These are phyloP conservation scores for Mollisiaceae sp. DNA, from an alignment of 2,329 filamentous ascomycete species.

Conservation along the genomic window DNA sequence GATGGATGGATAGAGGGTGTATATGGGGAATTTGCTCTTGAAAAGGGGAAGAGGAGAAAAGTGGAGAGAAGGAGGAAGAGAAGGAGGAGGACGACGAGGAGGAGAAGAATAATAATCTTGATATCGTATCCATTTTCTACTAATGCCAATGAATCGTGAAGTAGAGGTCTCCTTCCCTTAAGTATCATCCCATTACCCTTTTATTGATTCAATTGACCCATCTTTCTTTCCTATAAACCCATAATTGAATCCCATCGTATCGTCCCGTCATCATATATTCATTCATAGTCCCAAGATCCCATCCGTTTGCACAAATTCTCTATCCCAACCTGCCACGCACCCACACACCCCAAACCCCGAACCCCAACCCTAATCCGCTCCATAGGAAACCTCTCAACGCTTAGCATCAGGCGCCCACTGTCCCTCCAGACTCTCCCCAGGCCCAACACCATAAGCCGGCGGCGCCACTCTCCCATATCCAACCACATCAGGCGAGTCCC, in stretches of 20 bases:
- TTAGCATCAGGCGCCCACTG: conserved; percentile 32
- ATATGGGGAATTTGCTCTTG: background rate
- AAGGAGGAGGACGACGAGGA: background rate
- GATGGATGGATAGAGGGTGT: background rate
- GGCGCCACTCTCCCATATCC: conserved; percentile 36
- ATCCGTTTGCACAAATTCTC: background rate
- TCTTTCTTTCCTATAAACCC: too few species aligned
- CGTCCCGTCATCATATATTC: conserved; percentile 2
- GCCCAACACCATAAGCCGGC: conserved; percentile 30
- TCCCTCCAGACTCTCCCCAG: conserved; percentile 35
- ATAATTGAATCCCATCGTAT: too few species aligned
- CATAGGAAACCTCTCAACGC: conserved; percentile 10
- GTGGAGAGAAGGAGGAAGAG: background rate
- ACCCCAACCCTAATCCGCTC: background rate
- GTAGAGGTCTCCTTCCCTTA: background rate
- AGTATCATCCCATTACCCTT: background rate
- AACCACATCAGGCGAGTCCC: conserved; percentile 35
- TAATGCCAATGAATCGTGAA: background rate
- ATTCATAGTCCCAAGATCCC: background rate
- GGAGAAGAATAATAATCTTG: background rate
- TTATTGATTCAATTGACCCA: too few species aligned
- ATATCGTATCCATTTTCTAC: background rate
- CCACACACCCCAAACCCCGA: background rate
- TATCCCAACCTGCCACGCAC: too few species aligned
- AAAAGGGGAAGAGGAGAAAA: background rate